These are phyloP conservation scores for Carex parvula DNA, from an alignment of 176 grass and related monocot species.

Conservation along the genomic window DNA sequence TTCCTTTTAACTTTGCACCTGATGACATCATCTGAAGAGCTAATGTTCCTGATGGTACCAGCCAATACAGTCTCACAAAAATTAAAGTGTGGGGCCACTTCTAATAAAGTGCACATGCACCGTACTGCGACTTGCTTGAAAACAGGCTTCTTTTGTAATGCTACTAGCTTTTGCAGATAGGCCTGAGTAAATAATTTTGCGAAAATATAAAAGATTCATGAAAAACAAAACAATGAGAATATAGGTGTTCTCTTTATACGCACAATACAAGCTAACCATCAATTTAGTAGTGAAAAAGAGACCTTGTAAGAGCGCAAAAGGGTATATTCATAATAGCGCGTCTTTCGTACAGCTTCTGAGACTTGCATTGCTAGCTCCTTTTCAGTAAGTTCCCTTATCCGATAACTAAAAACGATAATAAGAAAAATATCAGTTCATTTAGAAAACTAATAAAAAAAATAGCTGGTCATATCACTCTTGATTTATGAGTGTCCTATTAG, in stretches of 20 bases:
- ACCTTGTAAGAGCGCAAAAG: slow-evolving; percentile 90
- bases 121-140: slow-evolving; percentile 58
- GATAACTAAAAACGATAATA: slow-evolving; percentile 52
- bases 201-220: not conserved
- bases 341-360: slow-evolving; percentile 81
- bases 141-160: slow-evolving; percentile 55
- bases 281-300: not conserved
- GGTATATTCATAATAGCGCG: slow-evolving; percentile 76
- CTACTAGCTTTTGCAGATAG: slow-evolving; percentile 69
- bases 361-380: slow-evolving; percentile 82
- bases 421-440: slow-evolving; percentile 27
- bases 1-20: slow-evolving; percentile 35
- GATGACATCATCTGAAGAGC: slow-evolving; percentile 70
- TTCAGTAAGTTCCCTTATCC: slow-evolving; percentile 82
- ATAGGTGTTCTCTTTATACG: not conserved
- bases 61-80: slow-evolving; percentile 72
- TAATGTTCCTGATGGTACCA: slow-evolving; percentile 75
- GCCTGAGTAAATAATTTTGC: slow-evolving; percentile 44
- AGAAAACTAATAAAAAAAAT: slow-evolving; percentile 9
- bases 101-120: slow-evolving; percentile 76
- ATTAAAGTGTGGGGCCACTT: slow-evolving; percentile 85
- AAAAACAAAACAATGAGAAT: no score
- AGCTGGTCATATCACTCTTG: not conserved
- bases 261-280: not conserved
- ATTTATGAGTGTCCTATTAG: not conserved